Evolutionary conservation across 2,329 filamentous ascomycete genomes (phyloP).

Genomic region (Pseudopyrenochaeta lycopersici): DNA sequence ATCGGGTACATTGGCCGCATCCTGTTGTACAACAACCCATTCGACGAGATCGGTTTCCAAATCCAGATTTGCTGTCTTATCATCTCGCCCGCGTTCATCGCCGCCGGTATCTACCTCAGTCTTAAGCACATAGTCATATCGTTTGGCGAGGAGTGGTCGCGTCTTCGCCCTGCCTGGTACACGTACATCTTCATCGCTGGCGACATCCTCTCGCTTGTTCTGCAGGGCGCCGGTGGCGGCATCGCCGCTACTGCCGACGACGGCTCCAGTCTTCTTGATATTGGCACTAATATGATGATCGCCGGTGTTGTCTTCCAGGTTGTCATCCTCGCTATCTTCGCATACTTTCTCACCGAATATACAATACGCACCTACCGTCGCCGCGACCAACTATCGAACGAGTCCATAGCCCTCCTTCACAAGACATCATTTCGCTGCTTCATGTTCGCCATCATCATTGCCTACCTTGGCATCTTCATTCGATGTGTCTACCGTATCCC

Average conservation of each 20-base stretch:
- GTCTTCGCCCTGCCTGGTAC: constrained; percentile 53
- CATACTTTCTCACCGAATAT: constrained; percentile 52
- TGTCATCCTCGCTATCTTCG: constrained; percentile 60
- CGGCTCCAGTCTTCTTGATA: constrained; percentile 49
- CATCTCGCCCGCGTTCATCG: constrained; percentile 65
- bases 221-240: constrained; percentile 67
- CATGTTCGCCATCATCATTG: constrained; percentile 45
- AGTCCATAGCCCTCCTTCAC: constrained; percentile 30
- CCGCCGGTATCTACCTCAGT: constrained; percentile 65
- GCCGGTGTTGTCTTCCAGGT: constrained; percentile 68
- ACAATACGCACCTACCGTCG: constrained; percentile 39
- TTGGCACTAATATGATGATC: constrained; percentile 66
- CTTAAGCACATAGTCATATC: constrained; percentile 66
- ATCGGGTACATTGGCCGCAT: constrained; percentile 66
- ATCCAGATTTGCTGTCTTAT: constrained; percentile 67
- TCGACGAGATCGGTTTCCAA: constrained; percentile 56
- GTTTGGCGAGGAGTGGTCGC: constrained; percentile 55
- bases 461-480: constrained; percentile 57
- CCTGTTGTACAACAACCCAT: constrained; percentile 63
- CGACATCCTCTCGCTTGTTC: constrained; percentile 66
- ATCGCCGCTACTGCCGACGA: constrained; percentile 62
- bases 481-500: constrained; percentile 61
- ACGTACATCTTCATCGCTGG: constrained; percentile 69
- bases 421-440: constrained; percentile 41
- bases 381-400: constrained; percentile 30